phyloP scores from a whole-genome alignment of 2,329 filamentous ascomycete species.

The Samsoniella hepiali region DNA sequence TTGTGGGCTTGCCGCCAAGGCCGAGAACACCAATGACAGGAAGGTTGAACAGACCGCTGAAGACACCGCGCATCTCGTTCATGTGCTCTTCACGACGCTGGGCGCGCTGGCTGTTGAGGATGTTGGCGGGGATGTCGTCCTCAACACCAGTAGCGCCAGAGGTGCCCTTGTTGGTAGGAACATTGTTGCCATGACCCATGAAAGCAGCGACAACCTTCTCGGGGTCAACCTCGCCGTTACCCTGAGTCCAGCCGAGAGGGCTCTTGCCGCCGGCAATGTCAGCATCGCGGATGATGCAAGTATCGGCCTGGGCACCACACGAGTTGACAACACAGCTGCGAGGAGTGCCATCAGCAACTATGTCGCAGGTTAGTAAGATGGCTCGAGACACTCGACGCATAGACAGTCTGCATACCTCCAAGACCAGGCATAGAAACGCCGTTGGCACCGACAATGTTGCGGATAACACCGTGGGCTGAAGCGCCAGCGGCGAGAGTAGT shows the following conservation, averaged over 20 bases:
- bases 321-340: conserved; percentile 55
- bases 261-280: conserved; percentile 53
- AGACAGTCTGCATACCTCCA: neutral
- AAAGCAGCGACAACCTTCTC: conserved; percentile 51
- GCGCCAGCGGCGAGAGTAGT: conserved; percentile 5
- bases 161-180: conserved; percentile 32
- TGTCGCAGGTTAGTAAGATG: neutral
- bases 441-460: conserved; percentile 52
- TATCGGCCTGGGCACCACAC: conserved; percentile 60
- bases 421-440: conserved; percentile 57
- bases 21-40: conserved; percentile 18
- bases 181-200: conserved; percentile 44
- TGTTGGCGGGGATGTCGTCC: conserved; percentile 31
- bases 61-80: conserved; percentile 11
- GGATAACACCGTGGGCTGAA: conserved; percentile 51
- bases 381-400: too few species aligned
- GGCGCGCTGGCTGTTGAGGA: neutral
- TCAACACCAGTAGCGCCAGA: conserved; percentile 35
- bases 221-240: conserved; percentile 52
- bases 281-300: conserved; percentile 56
- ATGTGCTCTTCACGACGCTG: conserved; percentile 19
- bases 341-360: conserved; percentile 57
- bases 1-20: conserved; percentile 39
- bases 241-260: conserved; percentile 56
- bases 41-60: conserved; percentile 23